Conservation (phyloP, 164 flowering plant species). For the Dillenia suffruticosa region DNA sequence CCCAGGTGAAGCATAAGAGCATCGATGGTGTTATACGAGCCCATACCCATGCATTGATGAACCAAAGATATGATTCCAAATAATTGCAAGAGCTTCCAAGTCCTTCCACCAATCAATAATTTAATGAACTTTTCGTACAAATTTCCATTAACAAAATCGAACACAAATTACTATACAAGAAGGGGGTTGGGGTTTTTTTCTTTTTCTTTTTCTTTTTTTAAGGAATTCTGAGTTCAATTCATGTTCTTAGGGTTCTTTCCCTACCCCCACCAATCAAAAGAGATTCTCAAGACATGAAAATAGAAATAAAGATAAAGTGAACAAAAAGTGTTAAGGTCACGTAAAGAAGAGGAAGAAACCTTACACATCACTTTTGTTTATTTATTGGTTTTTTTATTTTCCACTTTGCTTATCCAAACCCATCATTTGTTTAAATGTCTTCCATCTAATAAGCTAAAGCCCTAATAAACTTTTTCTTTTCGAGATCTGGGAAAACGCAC, state of each 20-base stretch:
- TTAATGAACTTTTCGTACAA: not conserved
- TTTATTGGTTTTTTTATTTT: too few species aligned
- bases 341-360: slow-evolving; percentile 1
- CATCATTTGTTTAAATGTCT: not conserved
- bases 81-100: not conserved
- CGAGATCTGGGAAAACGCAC: not conserved
- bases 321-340: not conserved
- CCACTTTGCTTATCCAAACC: too few species aligned
- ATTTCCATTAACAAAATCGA: not conserved
- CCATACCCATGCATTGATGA: too few species aligned
- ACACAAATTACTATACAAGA: not conserved
- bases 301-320: not conserved
- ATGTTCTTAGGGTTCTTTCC: slow-evolving; percentile 7
- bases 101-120: not conserved
- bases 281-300: slow-evolving; percentile 6
- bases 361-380: not conserved
- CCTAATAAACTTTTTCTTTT: not conserved
- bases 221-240: not conserved
- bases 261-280: slow-evolving; percentile 5
- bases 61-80: too few species aligned
- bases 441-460: not conserved
- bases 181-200: too few species aligned
- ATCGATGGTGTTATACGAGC: too few species aligned
- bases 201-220: not conserved
- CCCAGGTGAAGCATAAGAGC: too few species aligned